Percentiles rank a stretch among this genome's conserved stretches.
phyloP scores from a whole-genome alignment of 2,329 filamentous ascomycete species.

The Aspergillus sp. region DNA sequence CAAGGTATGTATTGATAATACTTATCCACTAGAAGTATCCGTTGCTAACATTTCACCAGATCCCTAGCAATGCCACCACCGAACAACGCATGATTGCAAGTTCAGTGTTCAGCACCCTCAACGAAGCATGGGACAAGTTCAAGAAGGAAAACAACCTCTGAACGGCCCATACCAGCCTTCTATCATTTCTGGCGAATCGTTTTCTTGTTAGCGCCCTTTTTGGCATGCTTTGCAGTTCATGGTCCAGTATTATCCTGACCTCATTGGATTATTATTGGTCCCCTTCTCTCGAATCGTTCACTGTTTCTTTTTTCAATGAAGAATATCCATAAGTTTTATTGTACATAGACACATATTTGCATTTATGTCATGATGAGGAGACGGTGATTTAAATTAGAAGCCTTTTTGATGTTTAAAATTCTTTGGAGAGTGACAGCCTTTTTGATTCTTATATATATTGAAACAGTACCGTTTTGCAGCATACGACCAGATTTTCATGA shows the following conservation, averaged over 20 bases:
- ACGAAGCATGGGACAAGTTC: slow-evolving; percentile 67
- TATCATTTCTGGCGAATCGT: background rate
- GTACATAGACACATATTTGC: slow-evolving; percentile 8
- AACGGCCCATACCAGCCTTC: slow-evolving; percentile 3
- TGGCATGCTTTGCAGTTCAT: too few relatives aligned
- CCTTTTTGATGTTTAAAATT: background rate
- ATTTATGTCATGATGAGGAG: slow-evolving; percentile 1
- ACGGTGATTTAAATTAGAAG: background rate
- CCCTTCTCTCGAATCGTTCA: background rate
- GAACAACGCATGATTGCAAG: slow-evolving; percentile 65
- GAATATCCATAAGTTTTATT: background rate
- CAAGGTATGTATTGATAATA: slow-evolving; percentile 63
- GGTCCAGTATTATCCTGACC: too few relatives aligned
- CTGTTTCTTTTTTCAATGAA: background rate
- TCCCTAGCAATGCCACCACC: slow-evolving; percentile 59
- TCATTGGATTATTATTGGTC: background rate
- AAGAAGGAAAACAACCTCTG: slow-evolving; percentile 58
- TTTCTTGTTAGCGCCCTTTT: too few relatives aligned
- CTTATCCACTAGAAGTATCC: too few relatives aligned
- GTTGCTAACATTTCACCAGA: slow-evolving; percentile 34
- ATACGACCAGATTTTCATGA: too few relatives aligned
- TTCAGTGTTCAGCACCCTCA: slow-evolving; percentile 60
- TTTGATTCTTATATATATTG: background rate
- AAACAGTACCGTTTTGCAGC: too few relatives aligned
- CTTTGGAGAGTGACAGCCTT: background rate